phyloP scores from a whole-genome alignment of 2,329 filamentous ascomycete genomes.

The Apiospora sp. region DNA sequence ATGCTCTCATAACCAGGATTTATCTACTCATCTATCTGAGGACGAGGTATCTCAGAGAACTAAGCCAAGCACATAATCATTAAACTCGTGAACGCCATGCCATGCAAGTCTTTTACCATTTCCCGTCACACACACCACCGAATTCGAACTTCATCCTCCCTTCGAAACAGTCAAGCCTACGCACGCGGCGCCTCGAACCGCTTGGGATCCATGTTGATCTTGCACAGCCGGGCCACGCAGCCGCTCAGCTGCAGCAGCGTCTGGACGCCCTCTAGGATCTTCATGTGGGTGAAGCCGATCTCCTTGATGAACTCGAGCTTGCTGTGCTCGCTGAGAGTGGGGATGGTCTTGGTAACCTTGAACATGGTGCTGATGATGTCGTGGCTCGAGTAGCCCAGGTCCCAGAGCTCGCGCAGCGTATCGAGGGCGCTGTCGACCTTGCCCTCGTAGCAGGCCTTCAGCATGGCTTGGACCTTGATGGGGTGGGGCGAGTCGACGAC shows the following conservation, averaged over 20 bases:
- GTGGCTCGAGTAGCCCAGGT: slow-evolving; percentile 95
- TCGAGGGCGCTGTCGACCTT: slow-evolving; percentile 90
- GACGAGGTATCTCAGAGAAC: slow-evolving; percentile 9
- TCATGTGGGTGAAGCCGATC: slow-evolving; percentile 99
- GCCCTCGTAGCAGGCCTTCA: slow-evolving; percentile 94
- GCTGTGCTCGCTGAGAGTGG: slow-evolving; percentile 88
- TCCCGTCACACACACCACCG: slow-evolving; percentile 4
- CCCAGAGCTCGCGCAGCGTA: slow-evolving; percentile 88
- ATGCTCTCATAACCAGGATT: slow-evolving; percentile 10
- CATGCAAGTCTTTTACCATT: slow-evolving; percentile 34
- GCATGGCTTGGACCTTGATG: slow-evolving; percentile 98
- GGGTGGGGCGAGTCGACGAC: slow-evolving; percentile 97
- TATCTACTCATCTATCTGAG: slow-evolving; percentile 20
- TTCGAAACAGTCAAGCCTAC: slow-evolving; percentile 39
- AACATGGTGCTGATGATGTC: slow-evolving; percentile 99
- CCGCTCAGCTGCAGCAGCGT: slow-evolving; percentile 93
- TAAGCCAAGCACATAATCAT: slow-evolving; percentile 22
- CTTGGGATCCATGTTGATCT: slow-evolving; percentile 94
- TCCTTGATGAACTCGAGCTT: slow-evolving; percentile 98
- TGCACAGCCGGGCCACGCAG: slow-evolving; percentile 89
- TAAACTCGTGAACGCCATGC: slow-evolving; percentile 41
- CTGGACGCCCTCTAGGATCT: slow-evolving; percentile 96
- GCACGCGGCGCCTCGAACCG: slow-evolving; percentile 63
- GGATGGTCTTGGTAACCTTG: slow-evolving; percentile 94
- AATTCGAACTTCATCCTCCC: slow-evolving; percentile 31